Conservation (phyloP, 345 rosid species). For the Salix dunnii region DNA sequence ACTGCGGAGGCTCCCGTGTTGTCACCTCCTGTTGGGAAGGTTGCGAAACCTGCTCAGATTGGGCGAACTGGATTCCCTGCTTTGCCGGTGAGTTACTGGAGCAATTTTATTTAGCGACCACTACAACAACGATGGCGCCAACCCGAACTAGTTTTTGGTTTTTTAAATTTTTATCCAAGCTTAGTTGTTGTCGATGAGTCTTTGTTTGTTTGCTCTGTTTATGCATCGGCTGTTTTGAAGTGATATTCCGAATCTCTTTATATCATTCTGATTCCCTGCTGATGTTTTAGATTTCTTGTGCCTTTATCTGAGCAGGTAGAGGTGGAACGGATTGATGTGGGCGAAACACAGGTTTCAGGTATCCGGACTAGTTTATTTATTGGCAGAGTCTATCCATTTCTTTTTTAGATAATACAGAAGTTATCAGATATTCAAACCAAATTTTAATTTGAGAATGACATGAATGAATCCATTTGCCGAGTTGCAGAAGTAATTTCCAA, state of each 20-base stretch:
- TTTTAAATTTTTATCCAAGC: not conserved
- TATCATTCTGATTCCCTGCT: not conserved
- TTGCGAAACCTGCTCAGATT: slow-evolving; percentile 38
- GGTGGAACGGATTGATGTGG: slow-evolving; percentile 77
- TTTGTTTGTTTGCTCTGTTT: not conserved
- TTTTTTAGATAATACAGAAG: not conserved
- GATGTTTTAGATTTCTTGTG: not conserved
- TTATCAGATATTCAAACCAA: not conserved
- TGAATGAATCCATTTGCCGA: not conserved
- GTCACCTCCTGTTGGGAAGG: slow-evolving; percentile 46
- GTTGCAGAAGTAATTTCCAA: not conserved
- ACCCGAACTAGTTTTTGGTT: not conserved
- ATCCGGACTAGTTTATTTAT: not conserved
- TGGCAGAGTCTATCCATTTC: not conserved
- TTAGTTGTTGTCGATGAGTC: not conserved
- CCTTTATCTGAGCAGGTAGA: slow-evolving; percentile 46
- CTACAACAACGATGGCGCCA: too few relatives aligned
- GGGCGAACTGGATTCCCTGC: slow-evolving; percentile 32
- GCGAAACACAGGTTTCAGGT: slow-evolving; percentile 54
- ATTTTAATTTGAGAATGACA: not conserved
- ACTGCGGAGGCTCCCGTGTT: slow-evolving; percentile 42
- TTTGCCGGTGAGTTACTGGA: slow-evolving; percentile 42
- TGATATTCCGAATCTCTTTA: not conserved
- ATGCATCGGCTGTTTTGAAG: not conserved
- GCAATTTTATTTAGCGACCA: not conserved